Base-by-base conservation (phyloP, 2,329 filamentous ascomycete species). In the Stachybotrys elegans region DNA sequence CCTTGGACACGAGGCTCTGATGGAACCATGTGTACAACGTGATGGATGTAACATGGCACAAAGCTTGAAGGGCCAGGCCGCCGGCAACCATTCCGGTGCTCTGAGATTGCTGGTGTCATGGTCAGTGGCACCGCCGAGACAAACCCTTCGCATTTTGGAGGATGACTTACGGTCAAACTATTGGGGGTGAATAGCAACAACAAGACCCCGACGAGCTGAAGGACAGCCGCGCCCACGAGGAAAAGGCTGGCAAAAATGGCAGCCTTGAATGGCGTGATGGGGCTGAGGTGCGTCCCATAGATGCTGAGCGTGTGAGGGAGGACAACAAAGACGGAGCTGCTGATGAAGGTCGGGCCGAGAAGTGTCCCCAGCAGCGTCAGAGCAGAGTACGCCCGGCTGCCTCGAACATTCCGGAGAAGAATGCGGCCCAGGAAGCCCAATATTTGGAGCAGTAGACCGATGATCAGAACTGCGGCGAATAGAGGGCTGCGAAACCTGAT, bases 361-460 rank as follows among this genome's bases (percentile, higher is more conserved):
- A 70, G 57, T 2, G 71, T 74, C 16, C 74, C 73, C 12, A 73
- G 49, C 23, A 76, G 54, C 44, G 63, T 74, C 5, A 78, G 49
- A 11, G 65, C 57, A 48, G 75, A 74, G 45, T 59, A 65, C 4
- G 56, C 54, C 39, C 60, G 58, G 46, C 56, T 65, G 31, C 59
- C 57, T 8, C 55, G 53, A 22, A 61, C 51, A 7, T 51, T 56
- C 34, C 62, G 60, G 12, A 76, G 62, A 22, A 76, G 53, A 6
- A 76, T 44, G 29, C 70, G 66, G 4, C 71, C 73, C 13, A 67
- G 57, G 47, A 76, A 76, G 13, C 72, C 72, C 35, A 74, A 29
- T 7, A 70, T 56, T 46, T 75, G 70, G 7, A 75, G 48, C 6
- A 66, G 47, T 13, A 75, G 56, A 2, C 72, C 73, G 0, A 59